These are phyloP conservation scores for Paramecium biaurelia DNA, from an alignment of 73 alveolate species.

Conservation along the genomic window DNA sequence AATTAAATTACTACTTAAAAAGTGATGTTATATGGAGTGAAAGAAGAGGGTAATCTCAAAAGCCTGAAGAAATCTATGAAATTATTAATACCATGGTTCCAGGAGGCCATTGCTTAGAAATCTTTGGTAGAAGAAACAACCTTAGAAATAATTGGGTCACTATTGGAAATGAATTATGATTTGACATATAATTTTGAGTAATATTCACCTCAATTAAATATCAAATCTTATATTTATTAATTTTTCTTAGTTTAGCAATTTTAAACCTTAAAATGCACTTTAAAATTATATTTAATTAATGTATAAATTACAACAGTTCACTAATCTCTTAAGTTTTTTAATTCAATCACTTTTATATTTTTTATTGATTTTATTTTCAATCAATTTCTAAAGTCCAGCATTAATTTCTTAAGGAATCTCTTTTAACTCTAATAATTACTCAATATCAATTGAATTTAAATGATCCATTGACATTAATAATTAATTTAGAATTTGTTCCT, in stretches of 20 bases:
- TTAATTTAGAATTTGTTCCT: neutral
- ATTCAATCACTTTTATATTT: neutral
- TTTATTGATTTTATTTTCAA: neutral
- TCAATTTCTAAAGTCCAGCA: neutral
- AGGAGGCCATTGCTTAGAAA: slow-evolving; percentile 76
- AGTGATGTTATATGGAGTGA: slow-evolving; percentile 77
- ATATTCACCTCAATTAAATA: neutral
- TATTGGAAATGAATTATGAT: slow-evolving; percentile 81
- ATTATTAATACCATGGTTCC: slow-evolving; percentile 81
- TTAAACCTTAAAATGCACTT: neutral
- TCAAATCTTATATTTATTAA: neutral
- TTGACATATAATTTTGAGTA: neutral
- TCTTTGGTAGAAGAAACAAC: slow-evolving; percentile 88
- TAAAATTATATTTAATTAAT: neutral
- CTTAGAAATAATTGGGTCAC: slow-evolving; percentile 86
- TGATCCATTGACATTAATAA: neutral
- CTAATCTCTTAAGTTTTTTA: neutral
- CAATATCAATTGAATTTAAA: neutral
- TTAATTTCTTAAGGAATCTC: neutral
- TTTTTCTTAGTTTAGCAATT: neutral
- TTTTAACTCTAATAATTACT: neutral
- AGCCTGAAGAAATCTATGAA: slow-evolving; percentile 86
- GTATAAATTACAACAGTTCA: neutral
- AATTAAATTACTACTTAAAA: slow-evolving; percentile 44
- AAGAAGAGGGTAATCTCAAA: slow-evolving; percentile 77